A percentile compares a stretch with the other conserved stretches of the same genome.
Evolutionary conservation across 345 rosid species (phyloP).

Genomic region (Salix arbutifolia): DNA sequence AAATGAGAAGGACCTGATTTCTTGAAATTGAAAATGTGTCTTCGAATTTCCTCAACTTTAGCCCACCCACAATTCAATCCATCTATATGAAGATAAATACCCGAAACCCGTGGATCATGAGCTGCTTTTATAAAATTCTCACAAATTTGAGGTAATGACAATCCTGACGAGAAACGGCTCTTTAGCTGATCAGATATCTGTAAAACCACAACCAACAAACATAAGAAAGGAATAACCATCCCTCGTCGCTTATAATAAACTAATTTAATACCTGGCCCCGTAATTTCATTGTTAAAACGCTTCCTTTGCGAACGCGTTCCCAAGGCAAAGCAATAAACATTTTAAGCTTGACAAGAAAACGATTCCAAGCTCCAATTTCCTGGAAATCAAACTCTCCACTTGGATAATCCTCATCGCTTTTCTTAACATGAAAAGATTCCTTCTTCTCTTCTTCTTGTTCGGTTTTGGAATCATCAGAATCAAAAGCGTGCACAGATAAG

Average conservation of each 20-base stretch:
- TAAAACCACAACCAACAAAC: conserved; percentile 5
- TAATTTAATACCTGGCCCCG: conserved; percentile 77
- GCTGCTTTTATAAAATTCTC: conserved; percentile 89
- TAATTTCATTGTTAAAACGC: conserved; percentile 72
- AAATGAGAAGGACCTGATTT: conserved; percentile 62
- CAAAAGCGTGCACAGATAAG: no score
- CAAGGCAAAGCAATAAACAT: conserved; percentile 85
- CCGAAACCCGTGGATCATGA: conserved; percentile 87
- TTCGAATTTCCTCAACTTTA: conserved; percentile 83
- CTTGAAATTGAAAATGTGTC: conserved; percentile 79
- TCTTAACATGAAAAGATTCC: background rate
- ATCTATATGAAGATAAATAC: conserved; percentile 84
- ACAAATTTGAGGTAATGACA: conserved; percentile 79
- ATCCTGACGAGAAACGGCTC: conserved; percentile 82
- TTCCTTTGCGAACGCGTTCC: conserved; percentile 83
- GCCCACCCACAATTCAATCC: conserved; percentile 90
- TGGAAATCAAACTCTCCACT: conserved; percentile 62
- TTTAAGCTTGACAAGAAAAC: conserved; percentile 54
- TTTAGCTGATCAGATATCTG: conserved; percentile 95
- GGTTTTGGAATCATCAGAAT: conserved; percentile 13
- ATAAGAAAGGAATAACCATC: background rate
- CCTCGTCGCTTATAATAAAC: background rate
- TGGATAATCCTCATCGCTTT: conserved; percentile 51
- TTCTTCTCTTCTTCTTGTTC: conserved; percentile 15
- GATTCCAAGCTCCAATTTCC: conserved; percentile 51